Conservation (phyloP, 2,329 filamentous ascomycete species). For the Colletotrichum liaoningense region DNA sequence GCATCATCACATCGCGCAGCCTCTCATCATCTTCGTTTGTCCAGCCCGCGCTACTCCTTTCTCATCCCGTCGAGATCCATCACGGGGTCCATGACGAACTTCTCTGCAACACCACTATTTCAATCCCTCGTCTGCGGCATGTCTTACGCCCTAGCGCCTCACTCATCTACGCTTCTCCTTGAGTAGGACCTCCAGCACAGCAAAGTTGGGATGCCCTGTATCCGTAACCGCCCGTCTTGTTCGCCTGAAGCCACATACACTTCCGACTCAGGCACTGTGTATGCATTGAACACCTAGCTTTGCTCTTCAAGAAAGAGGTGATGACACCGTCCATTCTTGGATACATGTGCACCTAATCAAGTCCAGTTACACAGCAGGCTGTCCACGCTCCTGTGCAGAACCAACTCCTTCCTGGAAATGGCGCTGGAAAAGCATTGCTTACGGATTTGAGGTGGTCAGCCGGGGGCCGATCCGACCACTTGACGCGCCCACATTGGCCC, state of each 20-base stretch:
- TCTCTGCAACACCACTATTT: background rate
- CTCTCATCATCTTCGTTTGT: background rate
- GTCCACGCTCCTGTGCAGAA: constrained; percentile 11
- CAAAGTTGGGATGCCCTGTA: background rate
- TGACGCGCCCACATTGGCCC: background rate
- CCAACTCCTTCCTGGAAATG: background rate
- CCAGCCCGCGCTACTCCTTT: background rate
- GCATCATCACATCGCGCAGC: background rate
- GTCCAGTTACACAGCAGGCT: constrained; percentile 16
- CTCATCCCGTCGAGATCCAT: background rate
- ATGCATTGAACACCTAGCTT: background rate
- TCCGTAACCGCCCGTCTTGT: background rate
- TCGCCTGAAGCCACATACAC: background rate
- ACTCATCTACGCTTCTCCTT: background rate
- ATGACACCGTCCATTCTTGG: background rate
- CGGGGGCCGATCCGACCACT: constrained; percentile 1
- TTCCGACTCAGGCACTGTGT: background rate
- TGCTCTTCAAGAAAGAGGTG: background rate
- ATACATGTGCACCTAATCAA: background rate
- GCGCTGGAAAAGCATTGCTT: background rate
- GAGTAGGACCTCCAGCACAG: background rate
- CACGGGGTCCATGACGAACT: background rate
- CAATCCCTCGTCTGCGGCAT: background rate
- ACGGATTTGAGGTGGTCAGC: background rate
- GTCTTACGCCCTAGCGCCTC: background rate